These are phyloP conservation scores for Ogataea paradorogensis DNA, from an alignment of 805 yeast genomes.

Conservation along the genomic window DNA sequence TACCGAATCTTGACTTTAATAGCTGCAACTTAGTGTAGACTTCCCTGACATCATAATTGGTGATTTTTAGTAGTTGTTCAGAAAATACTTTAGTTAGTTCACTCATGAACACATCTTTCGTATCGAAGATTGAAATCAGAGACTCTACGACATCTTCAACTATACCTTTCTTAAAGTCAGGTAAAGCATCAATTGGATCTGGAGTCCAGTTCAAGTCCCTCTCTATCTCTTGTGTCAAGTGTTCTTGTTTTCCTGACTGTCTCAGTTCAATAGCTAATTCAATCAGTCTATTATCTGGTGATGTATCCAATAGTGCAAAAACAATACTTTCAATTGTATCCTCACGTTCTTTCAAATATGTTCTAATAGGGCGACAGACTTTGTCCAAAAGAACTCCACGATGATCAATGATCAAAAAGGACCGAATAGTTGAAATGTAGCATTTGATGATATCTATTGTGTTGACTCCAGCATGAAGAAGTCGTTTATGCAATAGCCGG, in stretches of 20 bases:
- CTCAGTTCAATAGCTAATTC: slow-evolving; percentile 56
- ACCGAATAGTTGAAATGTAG: slow-evolving; percentile 67
- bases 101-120: slow-evolving; percentile 60
- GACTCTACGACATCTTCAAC: slow-evolving; percentile 70
- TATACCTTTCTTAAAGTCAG: slow-evolving; percentile 65
- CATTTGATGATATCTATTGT: slow-evolving; percentile 68
- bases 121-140: slow-evolving; percentile 67
- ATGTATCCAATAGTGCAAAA: slow-evolving; percentile 58
- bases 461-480: slow-evolving; percentile 78
- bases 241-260: slow-evolving; percentile 30
- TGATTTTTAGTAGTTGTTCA: slow-evolving; percentile 45
- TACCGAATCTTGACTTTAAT: slow-evolving; percentile 64
- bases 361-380: slow-evolving; percentile 72
- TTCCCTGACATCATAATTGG: slow-evolving; percentile 39
- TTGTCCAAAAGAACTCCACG: slow-evolving; percentile 78
- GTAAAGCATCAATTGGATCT: slow-evolving; percentile 87
- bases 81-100: slow-evolving; percentile 66
- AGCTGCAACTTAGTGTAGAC: slow-evolving; percentile 45
- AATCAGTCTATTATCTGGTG: slow-evolving; percentile 40
- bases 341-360: slow-evolving; percentile 64
- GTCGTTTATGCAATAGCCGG: slow-evolving; percentile 37
- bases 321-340: slow-evolving; percentile 74
- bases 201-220: slow-evolving; percentile 68
- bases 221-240: slow-evolving; percentile 36
- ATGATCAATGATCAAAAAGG: slow-evolving; percentile 79